A percentile compares a stretch with the other conserved stretches of the same genome.
Conservation (phyloP, 2,329 filamentous ascomycete species). For the Calonectria pteridis region DNA sequence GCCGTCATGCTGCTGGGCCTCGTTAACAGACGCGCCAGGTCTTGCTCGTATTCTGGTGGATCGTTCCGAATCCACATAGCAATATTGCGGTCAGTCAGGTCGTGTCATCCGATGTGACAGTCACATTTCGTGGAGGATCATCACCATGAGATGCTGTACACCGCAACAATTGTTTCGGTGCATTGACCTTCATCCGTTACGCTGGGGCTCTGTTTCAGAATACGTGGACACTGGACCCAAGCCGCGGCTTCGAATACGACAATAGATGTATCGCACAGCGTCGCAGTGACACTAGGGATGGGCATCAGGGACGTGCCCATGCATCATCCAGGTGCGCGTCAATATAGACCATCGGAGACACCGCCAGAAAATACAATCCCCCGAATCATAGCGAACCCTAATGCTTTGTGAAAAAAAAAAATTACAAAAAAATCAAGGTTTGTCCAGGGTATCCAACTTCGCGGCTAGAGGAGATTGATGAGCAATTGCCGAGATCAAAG, state of each 20-base stretch:
- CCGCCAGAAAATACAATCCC: slow-evolving; percentile 24
- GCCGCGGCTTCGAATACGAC: slow-evolving; percentile 7
- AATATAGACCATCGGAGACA: slow-evolving; percentile 26
- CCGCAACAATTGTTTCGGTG: slow-evolving; percentile 4
- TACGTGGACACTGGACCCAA: slow-evolving; percentile 1
- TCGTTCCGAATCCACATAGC: background rate
- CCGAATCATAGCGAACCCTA: slow-evolving; percentile 8
- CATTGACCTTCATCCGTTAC: slow-evolving; percentile 10
- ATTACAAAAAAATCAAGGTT: slow-evolving; percentile 30
- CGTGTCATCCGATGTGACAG: background rate
- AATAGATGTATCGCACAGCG: background rate
- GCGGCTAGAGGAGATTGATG: slow-evolving; percentile 20
- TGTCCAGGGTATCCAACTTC: slow-evolving; percentile 24
- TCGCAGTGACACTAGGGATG: slow-evolving; percentile 12
- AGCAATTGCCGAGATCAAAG: slow-evolving; percentile 29
- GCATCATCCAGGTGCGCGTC: slow-evolving; percentile 34
- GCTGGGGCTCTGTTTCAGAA: slow-evolving; percentile 25
- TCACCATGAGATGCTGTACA: background rate
- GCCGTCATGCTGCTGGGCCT: background rate
- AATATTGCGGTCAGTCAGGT: background rate
- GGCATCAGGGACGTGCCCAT: slow-evolving; percentile 29
- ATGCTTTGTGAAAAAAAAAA: background rate
- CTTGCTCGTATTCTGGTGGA: background rate
- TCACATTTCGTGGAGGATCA: background rate
- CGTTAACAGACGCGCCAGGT: background rate